Base-by-base conservation (phyloP, 371 early-diverging fungal genomes). In the Mortierella sp. region DNA sequence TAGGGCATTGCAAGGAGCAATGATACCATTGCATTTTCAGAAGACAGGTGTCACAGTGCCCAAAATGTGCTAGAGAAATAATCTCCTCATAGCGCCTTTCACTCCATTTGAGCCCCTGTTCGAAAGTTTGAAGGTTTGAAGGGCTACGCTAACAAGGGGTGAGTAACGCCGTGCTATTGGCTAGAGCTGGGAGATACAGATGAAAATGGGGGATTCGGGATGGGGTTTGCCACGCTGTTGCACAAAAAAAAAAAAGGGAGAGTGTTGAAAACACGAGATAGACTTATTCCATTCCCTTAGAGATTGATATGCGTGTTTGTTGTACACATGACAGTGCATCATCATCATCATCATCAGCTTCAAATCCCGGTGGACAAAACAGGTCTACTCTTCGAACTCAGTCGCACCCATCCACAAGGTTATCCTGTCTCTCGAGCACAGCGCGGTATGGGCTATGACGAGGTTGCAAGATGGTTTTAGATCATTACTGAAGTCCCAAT, bases 201-300 rank as follows among this genome's bases (percentile, higher is more conserved):
- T 62, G 26, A 20, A 30, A 18, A 62, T 62, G 62, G 60, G 39
- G 20, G 22, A 60, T 20, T 37, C 39, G n/a, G 62, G 54, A 26
- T 20, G 47, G 65, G 10, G 35, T 28, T 63, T 66, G 61, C 73
- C 72, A 72, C 62, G 77, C 72, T 58, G 77, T 72, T 55, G 64
- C 45, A 77, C 77, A 72, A 66, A 66, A 47, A n/a, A 55, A n/a
- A 52, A 63, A 51, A 30, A 65, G 5, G 55, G 52, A 54, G 43
- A 39, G 45, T 12, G 9, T 20, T 37, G 30, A 55, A 66, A 39
- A 43, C 32, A 60, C 5, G 40, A 55, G 32, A 40, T 43, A 11
- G 40, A 9, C 26, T n/a, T 30, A 58, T 58, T 30, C 58, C 30
- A 24, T 3, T 30, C 9, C 30, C 58, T 30, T 24, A 58, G 3